phyloP scores from a whole-genome alignment of 805 yeast species.

The Teunomyces gatunensis region DNA sequence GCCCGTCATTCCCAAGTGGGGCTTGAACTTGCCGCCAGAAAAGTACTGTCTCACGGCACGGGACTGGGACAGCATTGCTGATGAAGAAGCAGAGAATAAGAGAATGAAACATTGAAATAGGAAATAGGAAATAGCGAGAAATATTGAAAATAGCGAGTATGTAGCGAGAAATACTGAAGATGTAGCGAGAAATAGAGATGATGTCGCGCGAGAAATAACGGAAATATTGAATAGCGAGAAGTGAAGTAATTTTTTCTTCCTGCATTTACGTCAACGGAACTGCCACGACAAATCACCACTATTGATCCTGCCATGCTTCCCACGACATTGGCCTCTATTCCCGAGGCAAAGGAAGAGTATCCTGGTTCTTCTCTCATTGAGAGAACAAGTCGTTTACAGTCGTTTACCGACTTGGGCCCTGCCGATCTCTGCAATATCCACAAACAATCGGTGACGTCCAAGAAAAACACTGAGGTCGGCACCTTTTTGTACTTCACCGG shows the following conservation, averaged over 20 bases:
- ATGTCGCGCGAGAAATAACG: too few species aligned
- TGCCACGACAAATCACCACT: neutral
- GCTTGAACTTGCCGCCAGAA: slow-evolving; percentile 94
- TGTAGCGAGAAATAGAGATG: neutral
- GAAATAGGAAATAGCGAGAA: neutral
- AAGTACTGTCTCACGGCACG: slow-evolving; percentile 88
- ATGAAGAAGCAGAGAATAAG: slow-evolving; percentile 14
- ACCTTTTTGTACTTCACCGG: slow-evolving; percentile 76
- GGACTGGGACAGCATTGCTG: slow-evolving; percentile 56
- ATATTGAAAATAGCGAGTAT: too few species aligned
- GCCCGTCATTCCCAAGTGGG: slow-evolving; percentile 86
- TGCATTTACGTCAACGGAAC: neutral
- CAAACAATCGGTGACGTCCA: slow-evolving; percentile 39
- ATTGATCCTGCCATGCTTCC: slow-evolving; percentile 23
- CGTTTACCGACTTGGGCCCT: slow-evolving; percentile 69
- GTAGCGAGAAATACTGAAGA: neutral
- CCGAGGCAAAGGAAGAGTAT: slow-evolving; percentile 57
- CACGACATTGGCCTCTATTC: slow-evolving; percentile 60
- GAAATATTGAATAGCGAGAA: too few species aligned
- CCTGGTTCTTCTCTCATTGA: slow-evolving; percentile 61
- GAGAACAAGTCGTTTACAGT: slow-evolving; percentile 56
- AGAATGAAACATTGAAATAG: slow-evolving; percentile 5
- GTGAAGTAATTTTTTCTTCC: neutral
- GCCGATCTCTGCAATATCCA: slow-evolving; percentile 59
- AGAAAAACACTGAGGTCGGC: slow-evolving; percentile 52